Evolutionary conservation across 352 stramenopile genomes (phyloP).

Genomic region (Phytophthora uliginosa): DNA sequence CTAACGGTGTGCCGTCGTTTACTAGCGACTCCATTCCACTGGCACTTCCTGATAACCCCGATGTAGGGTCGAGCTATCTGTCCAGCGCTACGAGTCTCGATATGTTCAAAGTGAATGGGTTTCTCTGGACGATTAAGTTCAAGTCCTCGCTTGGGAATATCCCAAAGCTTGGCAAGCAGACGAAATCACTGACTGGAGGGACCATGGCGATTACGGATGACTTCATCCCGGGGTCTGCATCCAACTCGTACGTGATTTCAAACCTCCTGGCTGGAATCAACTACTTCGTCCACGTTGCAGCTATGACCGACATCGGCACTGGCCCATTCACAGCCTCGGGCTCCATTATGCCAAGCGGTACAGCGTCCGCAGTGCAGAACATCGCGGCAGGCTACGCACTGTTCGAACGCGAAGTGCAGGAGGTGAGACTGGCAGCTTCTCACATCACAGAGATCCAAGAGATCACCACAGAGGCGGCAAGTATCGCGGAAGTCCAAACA

Average conservation of each 20-base stretch:
- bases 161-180: constrained; percentile 47
- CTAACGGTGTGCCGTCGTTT: constrained; percentile 42
- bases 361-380: constrained; percentile 54
- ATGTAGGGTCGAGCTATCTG: constrained; percentile 46
- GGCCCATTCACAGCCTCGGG: constrained; percentile 53
- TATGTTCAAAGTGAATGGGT: constrained; percentile 85
- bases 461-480: constrained; percentile 68
- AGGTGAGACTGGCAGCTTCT: constrained; percentile 71
- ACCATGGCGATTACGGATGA: constrained; percentile 52
- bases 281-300: constrained; percentile 74
- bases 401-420: constrained; percentile 71
- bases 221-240: constrained; percentile 48
- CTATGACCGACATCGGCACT: constrained; percentile 64
- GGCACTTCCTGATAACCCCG: constrained; percentile 37
- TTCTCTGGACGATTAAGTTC: constrained; percentile 87
- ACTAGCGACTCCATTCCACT: constrained; percentile 62
- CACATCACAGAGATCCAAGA: constrained; percentile 81
- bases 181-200: constrained; percentile 21
- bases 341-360: constrained; percentile 62
- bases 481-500: constrained; percentile 79
- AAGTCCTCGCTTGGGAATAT: constrained; percentile 82
- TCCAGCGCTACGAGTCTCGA: constrained; percentile 40
- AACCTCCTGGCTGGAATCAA: constrained; percentile 70
- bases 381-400: constrained; percentile 68
- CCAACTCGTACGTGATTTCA: constrained; percentile 58